Evolutionary conservation across 768 basidiomycete species (phyloP), one percentile per base, ranked within the genome.

Genomic region (Hygrocybe coccinea): DNA sequence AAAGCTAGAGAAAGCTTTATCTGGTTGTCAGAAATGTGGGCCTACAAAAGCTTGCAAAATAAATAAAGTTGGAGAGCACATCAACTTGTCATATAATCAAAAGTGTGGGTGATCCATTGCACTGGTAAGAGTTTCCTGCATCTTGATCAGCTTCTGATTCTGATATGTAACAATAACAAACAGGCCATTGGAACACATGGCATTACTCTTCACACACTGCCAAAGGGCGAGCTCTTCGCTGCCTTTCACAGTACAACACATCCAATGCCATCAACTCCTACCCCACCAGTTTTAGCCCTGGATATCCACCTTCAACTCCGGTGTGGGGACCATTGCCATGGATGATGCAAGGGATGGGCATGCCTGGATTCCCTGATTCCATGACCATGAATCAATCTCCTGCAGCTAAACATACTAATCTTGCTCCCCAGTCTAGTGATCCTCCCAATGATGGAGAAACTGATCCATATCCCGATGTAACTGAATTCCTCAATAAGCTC

Each of bases 221-320:
- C 54, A 33, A 44, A 51, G 24, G 35, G 39, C 24, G 3, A 22
- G 14, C 22, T 59, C 22, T 59, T 29, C 8, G 29, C 29, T 29
- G 29, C 29, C 3, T 59, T 35, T 38, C 39, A 2, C 50, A 9
- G 33, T 59, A 55, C 55, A 41, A 41, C 33, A 44, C 48, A 45
- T 29, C 36, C 33, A 15, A 19, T 47, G 24, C 35, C 46, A 17
- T 15, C 35, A 52, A 21, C 47, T 38, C 17, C 6, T 12, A 2
- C 38, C 48, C 36, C 36, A 41, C 33, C 35, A 29, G 2, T 54
- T 38, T 21, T 14, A 11, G 39, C 39, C 14, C 15, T 41, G 19
- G 39, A 15, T 41, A 41, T 41, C 50, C 50, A 50, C 50, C 22
- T 14, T n/a, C 50, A 12, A n/a, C 25, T 33, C 25, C 33, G 19